phyloP scores from a whole-genome alignment of 306 rosid genomes.

The Dryas octopetala region DNA sequence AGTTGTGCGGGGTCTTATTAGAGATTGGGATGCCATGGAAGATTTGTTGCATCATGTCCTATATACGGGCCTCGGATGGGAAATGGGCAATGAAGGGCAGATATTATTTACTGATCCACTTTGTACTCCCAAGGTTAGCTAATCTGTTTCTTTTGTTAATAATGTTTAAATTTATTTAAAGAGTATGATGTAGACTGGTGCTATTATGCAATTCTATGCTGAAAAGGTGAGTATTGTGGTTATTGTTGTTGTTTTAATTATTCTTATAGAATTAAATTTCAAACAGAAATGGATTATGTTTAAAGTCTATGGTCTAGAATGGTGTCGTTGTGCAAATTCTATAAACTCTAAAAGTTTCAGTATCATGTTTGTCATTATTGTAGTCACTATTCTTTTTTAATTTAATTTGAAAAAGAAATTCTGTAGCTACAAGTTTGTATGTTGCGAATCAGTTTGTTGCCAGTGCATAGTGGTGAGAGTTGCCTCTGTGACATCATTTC shows the following conservation, averaged over 20 bases:
- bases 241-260: background rate
- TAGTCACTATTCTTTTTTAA: background rate
- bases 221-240: background rate
- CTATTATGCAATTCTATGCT: background rate
- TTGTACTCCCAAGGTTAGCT: slow-evolving; percentile 81
- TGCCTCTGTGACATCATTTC: background rate
- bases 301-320: background rate
- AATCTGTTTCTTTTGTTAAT: background rate
- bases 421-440: background rate
- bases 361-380: background rate
- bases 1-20: slow-evolving; percentile 66
- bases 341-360: background rate
- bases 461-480: background rate
- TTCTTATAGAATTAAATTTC: background rate
- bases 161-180: background rate
- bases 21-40: slow-evolving; percentile 98
- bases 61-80: slow-evolving; percentile 97
- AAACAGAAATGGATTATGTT: background rate
- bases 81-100: slow-evolving; percentile 95
- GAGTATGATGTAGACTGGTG: background rate
- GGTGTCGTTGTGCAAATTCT: background rate
- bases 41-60: slow-evolving; percentile 84
- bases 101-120: slow-evolving; percentile 93
- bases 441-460: background rate
- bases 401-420: background rate